Percentiles rank a stretch among this genome's conserved stretches.
These are phyloP conservation scores for Hypholoma fasciculare DNA, from an alignment of 768 basidiomycete genomes.

Conservation along the genomic window DNA sequence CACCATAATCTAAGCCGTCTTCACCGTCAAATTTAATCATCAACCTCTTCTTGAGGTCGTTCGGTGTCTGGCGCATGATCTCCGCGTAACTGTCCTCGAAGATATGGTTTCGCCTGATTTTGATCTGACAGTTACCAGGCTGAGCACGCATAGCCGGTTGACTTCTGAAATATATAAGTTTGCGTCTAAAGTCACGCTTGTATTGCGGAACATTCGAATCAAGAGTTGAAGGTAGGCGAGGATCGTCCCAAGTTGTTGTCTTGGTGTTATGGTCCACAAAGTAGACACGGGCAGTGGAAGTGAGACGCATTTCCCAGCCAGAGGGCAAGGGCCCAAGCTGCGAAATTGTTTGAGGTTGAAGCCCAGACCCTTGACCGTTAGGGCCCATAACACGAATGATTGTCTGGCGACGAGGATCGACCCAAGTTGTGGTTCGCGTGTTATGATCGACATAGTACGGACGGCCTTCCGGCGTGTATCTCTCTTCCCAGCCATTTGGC, in stretches of 20 bases:
- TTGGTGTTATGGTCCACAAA: slow-evolving; percentile 99
- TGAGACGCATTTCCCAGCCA: slow-evolving; percentile 99
- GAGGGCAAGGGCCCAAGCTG: slow-evolving; percentile 96
- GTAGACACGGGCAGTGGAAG: slow-evolving; percentile 96
- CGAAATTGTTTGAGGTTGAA: slow-evolving; percentile 94
- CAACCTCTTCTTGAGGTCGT: slow-evolving; percentile 95
- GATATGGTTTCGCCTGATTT: slow-evolving; percentile 96
- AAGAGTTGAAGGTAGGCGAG: slow-evolving; percentile 90
- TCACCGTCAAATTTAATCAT: slow-evolving; percentile 99
- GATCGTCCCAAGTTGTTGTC: slow-evolving; percentile 99
- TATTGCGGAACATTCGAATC: slow-evolving; percentile 99
- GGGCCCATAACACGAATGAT: slow-evolving; percentile 97
- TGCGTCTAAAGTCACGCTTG: slow-evolving; percentile 99
- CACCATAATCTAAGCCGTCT: slow-evolving; percentile 98
- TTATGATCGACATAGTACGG: slow-evolving; percentile 99
- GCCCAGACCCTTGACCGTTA: slow-evolving; percentile 80
- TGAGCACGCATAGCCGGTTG: slow-evolving; percentile 98
- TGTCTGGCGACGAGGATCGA: slow-evolving; percentile 96
- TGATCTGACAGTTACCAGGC: slow-evolving; percentile 99
- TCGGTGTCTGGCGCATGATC: slow-evolving; percentile 99
- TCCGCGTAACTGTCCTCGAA: slow-evolving; percentile 99
- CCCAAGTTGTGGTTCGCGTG: slow-evolving; percentile 99
- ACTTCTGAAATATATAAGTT: slow-evolving; percentile 98
- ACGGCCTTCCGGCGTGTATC: slow-evolving; percentile 96
- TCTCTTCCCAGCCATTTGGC: slow-evolving; percentile 98